Evolutionary conservation across 129 eudicot genomes (phyloP).

Genomic region (Flaveria brownii): DNA sequence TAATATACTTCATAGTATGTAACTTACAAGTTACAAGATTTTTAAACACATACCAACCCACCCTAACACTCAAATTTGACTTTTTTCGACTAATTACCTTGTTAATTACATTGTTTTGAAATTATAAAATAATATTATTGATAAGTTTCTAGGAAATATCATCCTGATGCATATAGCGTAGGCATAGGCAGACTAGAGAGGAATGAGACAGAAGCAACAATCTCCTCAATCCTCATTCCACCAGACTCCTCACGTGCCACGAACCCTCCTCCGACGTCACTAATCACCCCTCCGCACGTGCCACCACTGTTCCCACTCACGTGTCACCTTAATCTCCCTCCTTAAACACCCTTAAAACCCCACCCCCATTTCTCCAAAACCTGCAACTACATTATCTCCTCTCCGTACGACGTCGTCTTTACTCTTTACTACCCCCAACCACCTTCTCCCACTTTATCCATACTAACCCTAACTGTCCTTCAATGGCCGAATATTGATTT

Average conservation of each 20-base stretch:
- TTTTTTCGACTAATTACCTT: too few relatives aligned
- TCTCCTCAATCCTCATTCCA: conserved; percentile 24
- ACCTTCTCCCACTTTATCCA: not conserved
- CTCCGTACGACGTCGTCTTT: conserved; percentile 37
- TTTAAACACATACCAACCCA: too few relatives aligned
- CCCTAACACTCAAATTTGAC: too few relatives aligned
- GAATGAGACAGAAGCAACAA: conserved; percentile 40
- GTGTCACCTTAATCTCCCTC: conserved; percentile 41
- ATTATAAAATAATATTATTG: not conserved
- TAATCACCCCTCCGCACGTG: conserved; percentile 39
- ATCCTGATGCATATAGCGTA: conserved; percentile 16
- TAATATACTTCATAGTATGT: too few relatives aligned
- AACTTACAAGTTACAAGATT: too few relatives aligned
- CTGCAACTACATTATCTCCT: conserved; percentile 21
- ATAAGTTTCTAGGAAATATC: conserved; percentile 23
- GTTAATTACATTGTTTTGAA: not conserved
- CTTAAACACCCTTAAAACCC: conserved; percentile 27
- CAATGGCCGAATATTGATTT: not conserved
- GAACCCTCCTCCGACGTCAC: conserved; percentile 42
- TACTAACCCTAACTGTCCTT: not conserved
- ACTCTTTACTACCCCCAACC: conserved; percentile 25
- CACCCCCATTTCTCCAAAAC: not conserved
- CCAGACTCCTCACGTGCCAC: conserved; percentile 49
- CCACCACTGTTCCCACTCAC: conserved; percentile 37
- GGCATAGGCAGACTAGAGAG: conserved; percentile 8